Base-by-base conservation (phyloP, 768 basidiomycete species). In the Rhizopogon salebrosus region DNA sequence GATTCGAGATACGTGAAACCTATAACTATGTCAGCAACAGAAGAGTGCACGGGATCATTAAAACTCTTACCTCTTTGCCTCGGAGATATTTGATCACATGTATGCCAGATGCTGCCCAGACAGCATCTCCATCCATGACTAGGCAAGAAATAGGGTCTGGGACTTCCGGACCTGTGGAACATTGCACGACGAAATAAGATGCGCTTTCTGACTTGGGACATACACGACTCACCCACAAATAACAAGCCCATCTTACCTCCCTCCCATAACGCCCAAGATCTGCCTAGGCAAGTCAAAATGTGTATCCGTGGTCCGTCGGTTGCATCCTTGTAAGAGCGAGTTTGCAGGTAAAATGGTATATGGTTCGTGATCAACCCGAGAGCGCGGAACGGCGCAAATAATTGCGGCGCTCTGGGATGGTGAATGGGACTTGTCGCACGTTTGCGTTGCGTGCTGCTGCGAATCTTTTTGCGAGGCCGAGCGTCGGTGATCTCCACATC, bases 261-360 rank as follows among this genome's bases (percentile, higher is more conserved):
- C 60, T 97, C 93, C 95, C 95, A 98, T 63, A 97, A 74, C 16
- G 93, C 90, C 95, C 95, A 98, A 58, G 89, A 82, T 53, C 75
- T 82, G 6, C 95, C 95, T 7, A 98, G 70, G 62, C 90, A 94
- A 10, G 92, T 95, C 31, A 97, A 70, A 39, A 98, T 72, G 56
- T 92, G 87, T 53, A 95, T 76, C 42, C 82, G 80, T 1, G 95
- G 93, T 3, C 88, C 90, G 18, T 87, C 87, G 1, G 89, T 81
- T 20, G 91, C 83, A 23, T 91, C 91, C 65, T 94, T 95, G 62
- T 85, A 77, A 1, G 89, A 83, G 50, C 92, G 82, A 2, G 87
- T 84, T 74, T 95, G 93, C 53, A 98, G 68, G 14, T 87, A 83
- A 65, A 95, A 92, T 9, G 95, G 93, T 23, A 95, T 79, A 71